Conservation (phyloP, 2,329 filamentous ascomycete genomes). For the Alternaria metachromatica region DNA sequence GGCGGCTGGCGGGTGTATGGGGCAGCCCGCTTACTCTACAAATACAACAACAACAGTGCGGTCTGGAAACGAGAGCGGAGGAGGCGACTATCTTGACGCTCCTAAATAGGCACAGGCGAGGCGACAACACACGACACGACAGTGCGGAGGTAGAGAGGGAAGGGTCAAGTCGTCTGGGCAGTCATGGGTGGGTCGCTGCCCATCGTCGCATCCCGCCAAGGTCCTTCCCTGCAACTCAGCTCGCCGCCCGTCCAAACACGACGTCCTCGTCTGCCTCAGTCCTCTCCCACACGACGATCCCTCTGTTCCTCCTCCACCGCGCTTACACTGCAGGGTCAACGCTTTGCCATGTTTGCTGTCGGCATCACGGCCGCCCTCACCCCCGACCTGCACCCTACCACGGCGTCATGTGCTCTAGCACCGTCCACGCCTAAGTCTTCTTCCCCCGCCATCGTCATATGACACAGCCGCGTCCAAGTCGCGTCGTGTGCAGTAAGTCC, state of each 20-base stretch:
- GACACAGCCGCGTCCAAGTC: constrained; percentile 1
- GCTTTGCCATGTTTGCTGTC: background rate
- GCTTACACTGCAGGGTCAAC: background rate
- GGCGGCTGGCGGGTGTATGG: constrained; percentile 17
- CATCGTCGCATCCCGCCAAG: constrained; percentile 11
- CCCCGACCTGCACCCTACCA: constrained; percentile 4
- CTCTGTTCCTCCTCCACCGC: background rate
- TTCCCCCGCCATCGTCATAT: background rate
- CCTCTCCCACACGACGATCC: background rate
- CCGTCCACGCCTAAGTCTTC: background rate
- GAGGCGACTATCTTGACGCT: background rate
- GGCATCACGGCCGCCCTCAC: constrained; percentile 9
- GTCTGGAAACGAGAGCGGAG: background rate
- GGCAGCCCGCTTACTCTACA: constrained; percentile 1
- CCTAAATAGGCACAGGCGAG: background rate
- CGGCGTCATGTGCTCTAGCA: constrained; percentile 2
- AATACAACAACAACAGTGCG: background rate
- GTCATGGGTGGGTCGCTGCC: constrained; percentile 9
- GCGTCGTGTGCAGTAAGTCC: background rate
- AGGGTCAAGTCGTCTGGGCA: constrained; percentile 7
- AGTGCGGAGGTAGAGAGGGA: background rate
- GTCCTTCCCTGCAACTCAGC: background rate
- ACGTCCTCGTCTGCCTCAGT: background rate
- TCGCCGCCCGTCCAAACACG: background rate
- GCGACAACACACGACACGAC: constrained; percentile 1